Conservation (phyloP, 768 basidiomycete species). For the Russula lepida region DNA sequence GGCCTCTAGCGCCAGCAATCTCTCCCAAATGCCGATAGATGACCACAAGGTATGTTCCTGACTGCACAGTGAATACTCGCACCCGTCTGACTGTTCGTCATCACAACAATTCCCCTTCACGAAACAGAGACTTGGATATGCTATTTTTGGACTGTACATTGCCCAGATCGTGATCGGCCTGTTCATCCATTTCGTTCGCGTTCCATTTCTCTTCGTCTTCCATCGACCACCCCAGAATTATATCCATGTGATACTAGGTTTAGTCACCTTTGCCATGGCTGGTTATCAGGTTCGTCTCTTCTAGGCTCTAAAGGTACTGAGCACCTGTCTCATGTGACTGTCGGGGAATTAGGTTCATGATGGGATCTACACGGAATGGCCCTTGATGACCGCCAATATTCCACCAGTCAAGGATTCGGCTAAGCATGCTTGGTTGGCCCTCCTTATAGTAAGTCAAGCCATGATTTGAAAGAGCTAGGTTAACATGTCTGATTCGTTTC, state of each 20-base stretch:
- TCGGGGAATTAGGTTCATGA: background rate
- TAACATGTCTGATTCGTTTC: background rate
- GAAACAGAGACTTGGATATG: constrained; percentile 42
- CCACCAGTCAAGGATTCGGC: constrained; percentile 3
- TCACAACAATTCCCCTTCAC: background rate
- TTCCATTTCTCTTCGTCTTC: constrained; percentile 30
- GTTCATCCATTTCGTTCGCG: constrained; percentile 47
- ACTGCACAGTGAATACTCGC: background rate
- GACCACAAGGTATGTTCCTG: constrained; percentile 30
- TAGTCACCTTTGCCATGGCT: constrained; percentile 46
- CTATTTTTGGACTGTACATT: constrained; percentile 46
- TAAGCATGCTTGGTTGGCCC: constrained; percentile 14
- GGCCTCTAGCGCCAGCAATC: constrained; percentile 23
- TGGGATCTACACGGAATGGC: constrained; percentile 20
- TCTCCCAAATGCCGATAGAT: constrained; percentile 24
- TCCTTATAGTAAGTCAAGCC: constrained; percentile 10
- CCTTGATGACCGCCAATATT: constrained; percentile 6
- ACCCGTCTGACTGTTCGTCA: background rate
- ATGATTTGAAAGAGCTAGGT: background rate
- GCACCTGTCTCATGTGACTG: background rate
- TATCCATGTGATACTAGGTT: constrained; percentile 39
- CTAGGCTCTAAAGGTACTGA: background rate
- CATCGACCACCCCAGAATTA: constrained; percentile 34
- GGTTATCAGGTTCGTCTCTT: constrained; percentile 34
- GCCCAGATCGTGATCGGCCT: constrained; percentile 41